Evolutionary conservation across 2,329 filamentous ascomycete species (phyloP).

Genomic region (Rhinocladiella mackenziei): DNA sequence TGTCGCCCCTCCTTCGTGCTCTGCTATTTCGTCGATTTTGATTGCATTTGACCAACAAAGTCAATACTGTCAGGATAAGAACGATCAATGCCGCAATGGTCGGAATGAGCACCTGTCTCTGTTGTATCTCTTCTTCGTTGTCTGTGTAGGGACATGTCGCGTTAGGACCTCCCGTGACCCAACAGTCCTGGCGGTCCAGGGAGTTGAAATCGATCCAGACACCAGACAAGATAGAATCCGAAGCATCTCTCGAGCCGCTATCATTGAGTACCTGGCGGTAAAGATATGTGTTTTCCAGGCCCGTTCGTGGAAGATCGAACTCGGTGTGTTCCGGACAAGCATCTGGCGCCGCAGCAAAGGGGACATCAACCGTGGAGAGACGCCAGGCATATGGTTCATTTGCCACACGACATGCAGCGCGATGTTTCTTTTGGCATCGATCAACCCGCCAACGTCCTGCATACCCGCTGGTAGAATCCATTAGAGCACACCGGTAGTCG

Average conservation of each 20-base stretch:
- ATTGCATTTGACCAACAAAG: constrained; percentile 62
- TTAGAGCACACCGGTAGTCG: constrained; percentile 54
- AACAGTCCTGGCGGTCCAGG: constrained; percentile 54
- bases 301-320: constrained; percentile 58
- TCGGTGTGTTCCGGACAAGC: constrained; percentile 48
- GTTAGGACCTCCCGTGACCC: constrained; percentile 55
- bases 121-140: constrained; percentile 41
- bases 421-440: constrained; percentile 51
- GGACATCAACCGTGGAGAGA: constrained; percentile 42
- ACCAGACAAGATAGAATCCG: constrained; percentile 29
- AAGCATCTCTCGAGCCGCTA: constrained; percentile 28
- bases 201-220: constrained; percentile 62
- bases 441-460: constrained; percentile 56
- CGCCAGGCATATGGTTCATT: constrained; percentile 56
- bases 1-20: constrained; percentile 48
- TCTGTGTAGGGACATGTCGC: constrained; percentile 56
- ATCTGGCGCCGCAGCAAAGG: constrained; percentile 44
- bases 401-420: constrained; percentile 54
- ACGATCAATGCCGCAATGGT: constrained; percentile 61
- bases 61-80: constrained; percentile 57
- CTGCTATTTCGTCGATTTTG: constrained; percentile 55
- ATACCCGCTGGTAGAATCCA: constrained; percentile 41
- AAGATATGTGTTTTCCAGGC: constrained; percentile 61
- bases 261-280: constrained; percentile 40
- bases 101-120: constrained; percentile 55